phyloP scores from a whole-genome alignment of 1,284 basidiomycete genomes.

The Schizophyllum commune region DNA sequence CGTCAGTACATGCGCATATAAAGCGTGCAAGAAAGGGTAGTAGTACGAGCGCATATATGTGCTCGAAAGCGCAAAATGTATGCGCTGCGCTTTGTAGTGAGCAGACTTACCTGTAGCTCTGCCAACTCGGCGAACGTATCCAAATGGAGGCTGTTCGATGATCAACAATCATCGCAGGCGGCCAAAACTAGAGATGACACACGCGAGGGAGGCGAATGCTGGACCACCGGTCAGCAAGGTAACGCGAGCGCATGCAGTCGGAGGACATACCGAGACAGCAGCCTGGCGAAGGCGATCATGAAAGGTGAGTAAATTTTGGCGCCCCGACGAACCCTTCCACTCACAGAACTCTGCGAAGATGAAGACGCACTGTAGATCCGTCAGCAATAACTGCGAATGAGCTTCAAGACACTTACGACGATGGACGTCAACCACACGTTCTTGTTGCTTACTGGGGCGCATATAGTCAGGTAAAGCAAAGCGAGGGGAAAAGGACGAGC shows the following conservation, averaged over 20 bases:
- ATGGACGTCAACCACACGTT: slow-evolving; percentile 31
- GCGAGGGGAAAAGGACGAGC: slow-evolving; percentile 13
- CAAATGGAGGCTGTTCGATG: slow-evolving; percentile 20
- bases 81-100: background rate
- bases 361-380: slow-evolving; percentile 20
- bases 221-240: background rate
- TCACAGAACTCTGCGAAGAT: slow-evolving; percentile 46
- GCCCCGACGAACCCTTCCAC: slow-evolving; percentile 9
- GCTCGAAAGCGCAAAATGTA: background rate
- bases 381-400: background rate
- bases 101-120: slow-evolving; percentile 23
- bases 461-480: too few relatives aligned
- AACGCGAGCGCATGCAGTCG: background rate
- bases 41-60: background rate
- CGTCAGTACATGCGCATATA: too few relatives aligned
- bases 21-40: background rate
- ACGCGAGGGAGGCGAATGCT: slow-evolving; percentile 38
- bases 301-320: background rate
- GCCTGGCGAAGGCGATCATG: slow-evolving; percentile 15
- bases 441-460: slow-evolving; percentile 36
- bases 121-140: slow-evolving; percentile 32
- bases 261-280: slow-evolving; percentile 28
- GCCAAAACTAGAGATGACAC: slow-evolving; percentile 12
- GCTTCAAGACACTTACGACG: slow-evolving; percentile 26
- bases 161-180: slow-evolving; percentile 5